phyloP scores from a whole-genome alignment of 2,329 filamentous ascomycete genomes.

The Mycogone perniciosa region DNA sequence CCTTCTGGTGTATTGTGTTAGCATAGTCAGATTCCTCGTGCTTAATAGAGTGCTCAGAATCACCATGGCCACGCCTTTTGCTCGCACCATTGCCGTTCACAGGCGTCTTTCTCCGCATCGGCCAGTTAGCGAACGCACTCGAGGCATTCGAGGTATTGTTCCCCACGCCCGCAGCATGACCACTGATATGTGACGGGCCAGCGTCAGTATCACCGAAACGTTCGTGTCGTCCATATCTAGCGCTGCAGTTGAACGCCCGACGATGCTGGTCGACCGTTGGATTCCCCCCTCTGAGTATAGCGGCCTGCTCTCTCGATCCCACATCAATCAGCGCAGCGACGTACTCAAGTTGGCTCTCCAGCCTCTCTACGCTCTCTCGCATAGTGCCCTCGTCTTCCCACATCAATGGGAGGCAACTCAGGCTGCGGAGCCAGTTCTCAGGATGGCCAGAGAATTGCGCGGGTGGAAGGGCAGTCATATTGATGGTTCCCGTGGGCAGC shows the following conservation, averaged over 20 bases:
- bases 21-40: too few species aligned
- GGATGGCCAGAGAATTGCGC: not conserved
- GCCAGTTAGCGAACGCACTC: too few species aligned
- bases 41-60: too few species aligned
- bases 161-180: not conserved
- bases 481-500: not conserved
- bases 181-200: too few species aligned
- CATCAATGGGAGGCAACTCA: not conserved
- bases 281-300: not conserved
- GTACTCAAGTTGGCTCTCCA: not conserved
- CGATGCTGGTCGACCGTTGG: not conserved
- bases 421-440: not conserved
- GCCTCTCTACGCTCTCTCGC: not conserved
- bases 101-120: too few species aligned
- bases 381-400: not conserved
- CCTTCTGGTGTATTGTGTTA: too few species aligned
- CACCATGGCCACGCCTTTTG: too few species aligned
- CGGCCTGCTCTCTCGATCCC: not conserved
- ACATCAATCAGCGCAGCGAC: not conserved
- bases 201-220: not conserved
- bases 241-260: not conserved
- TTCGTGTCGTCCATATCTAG: not conserved
- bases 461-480: not conserved
- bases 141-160: too few species aligned
- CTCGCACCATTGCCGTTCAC: too few species aligned